Evolutionary conservation across 2,329 filamentous ascomycete genomes (phyloP).

Genomic region (Allantophomopsis cytisporea): DNA sequence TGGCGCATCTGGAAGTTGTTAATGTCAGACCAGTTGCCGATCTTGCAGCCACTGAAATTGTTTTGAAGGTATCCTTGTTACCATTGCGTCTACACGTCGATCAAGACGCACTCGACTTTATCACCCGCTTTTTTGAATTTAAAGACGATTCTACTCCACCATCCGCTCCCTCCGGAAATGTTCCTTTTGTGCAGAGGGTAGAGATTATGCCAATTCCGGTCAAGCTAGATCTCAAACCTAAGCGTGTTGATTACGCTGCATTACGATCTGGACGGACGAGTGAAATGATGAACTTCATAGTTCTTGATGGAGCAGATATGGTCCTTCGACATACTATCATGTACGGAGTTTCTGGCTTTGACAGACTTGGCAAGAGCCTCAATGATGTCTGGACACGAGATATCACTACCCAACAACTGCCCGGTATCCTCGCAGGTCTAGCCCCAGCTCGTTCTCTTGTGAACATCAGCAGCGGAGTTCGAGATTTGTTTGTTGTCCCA

Average conservation of each 20-base stretch:
- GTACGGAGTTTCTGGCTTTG: slow-evolving; percentile 84
- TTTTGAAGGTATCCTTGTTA: slow-evolving; percentile 65
- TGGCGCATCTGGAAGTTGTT: slow-evolving; percentile 80
- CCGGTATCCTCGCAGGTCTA: slow-evolving; percentile 75
- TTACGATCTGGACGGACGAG: slow-evolving; percentile 87
- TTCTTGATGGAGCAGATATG: slow-evolving; percentile 80
- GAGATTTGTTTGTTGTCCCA: slow-evolving; percentile 77
- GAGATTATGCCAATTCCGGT: slow-evolving; percentile 77
- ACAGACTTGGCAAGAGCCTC: slow-evolving; percentile 74
- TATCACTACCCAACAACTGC: slow-evolving; percentile 78
- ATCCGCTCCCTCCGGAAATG: slow-evolving; percentile 49
- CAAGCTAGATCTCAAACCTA: slow-evolving; percentile 93
- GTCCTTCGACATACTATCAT: slow-evolving; percentile 79
- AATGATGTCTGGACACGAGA: slow-evolving; percentile 97
- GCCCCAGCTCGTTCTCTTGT: slow-evolving; percentile 83
- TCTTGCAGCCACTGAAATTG: slow-evolving; percentile 78
- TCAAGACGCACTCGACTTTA: slow-evolving; percentile 93
- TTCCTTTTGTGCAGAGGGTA: slow-evolving; percentile 78
- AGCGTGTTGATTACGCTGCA: slow-evolving; percentile 90
- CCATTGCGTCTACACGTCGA: slow-evolving; percentile 89
- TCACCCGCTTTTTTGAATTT: slow-evolving; percentile 96
- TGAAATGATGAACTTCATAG: slow-evolving; percentile 98
- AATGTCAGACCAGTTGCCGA: slow-evolving; percentile 79
- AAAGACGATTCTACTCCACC: slow-evolving; percentile 58
- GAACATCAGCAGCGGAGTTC: slow-evolving; percentile 79